Evolutionary conservation across 2,329 filamentous ascomycete genomes (phyloP).

Genomic region (Acephala macrosclerotiorum): DNA sequence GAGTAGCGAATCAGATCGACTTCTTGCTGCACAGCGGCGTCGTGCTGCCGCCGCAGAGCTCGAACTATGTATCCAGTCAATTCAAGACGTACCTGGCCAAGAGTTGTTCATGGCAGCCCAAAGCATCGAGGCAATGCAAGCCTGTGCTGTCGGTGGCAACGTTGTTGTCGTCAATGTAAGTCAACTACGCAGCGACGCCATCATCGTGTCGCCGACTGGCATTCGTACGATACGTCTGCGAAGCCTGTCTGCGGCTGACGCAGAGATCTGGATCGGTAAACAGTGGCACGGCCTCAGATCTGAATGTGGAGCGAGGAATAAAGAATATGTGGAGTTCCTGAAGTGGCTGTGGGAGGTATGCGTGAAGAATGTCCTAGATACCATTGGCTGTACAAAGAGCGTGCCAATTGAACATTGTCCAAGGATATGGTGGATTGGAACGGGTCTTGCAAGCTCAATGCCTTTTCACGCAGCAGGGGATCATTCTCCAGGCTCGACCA

Average conservation of each 20-base stretch:
- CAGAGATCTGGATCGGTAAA: slow-evolving; percentile 9
- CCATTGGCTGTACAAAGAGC: not conserved
- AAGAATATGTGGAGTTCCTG: slow-evolving; percentile 5
- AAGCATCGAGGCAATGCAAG: not conserved
- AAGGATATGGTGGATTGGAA: slow-evolving; percentile 22
- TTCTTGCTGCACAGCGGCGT: not conserved
- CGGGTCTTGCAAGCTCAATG: slow-evolving; percentile 8
- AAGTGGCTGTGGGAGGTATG: slow-evolving; percentile 10
- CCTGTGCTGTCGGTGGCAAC: not conserved
- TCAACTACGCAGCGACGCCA: slow-evolving; percentile 13
- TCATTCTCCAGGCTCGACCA: not conserved
- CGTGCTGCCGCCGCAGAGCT: not conserved
- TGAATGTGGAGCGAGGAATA: slow-evolving; percentile 5
- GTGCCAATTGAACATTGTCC: not conserved
- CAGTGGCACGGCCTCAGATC: not conserved
- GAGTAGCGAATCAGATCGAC: not conserved
- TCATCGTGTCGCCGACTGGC: slow-evolving; percentile 3
- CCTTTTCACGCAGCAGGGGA: slow-evolving; percentile 23
- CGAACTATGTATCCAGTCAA: slow-evolving; percentile 4
- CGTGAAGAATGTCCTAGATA: slow-evolving; percentile 4
- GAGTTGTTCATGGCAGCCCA: slow-evolving; percentile 6
- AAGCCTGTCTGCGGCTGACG: not conserved
- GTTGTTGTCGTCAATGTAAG: slow-evolving; percentile 16
- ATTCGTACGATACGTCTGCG: not conserved
- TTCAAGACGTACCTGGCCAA: not conserved